Percentiles rank a stretch among this genome's conserved stretches.
Conservation (phyloP, 352 stramenopile species). For the Phytophthora niederhauseri region DNA sequence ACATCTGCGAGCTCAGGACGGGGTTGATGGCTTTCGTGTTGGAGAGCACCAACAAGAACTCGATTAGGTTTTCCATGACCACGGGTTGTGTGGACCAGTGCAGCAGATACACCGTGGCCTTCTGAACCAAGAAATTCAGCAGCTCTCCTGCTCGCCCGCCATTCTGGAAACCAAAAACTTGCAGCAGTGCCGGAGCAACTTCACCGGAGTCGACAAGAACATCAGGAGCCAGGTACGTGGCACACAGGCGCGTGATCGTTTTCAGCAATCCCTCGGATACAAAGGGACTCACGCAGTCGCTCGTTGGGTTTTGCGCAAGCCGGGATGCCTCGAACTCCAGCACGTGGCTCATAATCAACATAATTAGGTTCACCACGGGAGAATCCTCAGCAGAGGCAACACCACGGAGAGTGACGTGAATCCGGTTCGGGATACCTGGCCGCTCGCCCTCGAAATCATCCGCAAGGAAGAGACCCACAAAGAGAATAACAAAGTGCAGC, state of each 20-base stretch:
- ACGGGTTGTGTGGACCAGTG: constrained; percentile 85
- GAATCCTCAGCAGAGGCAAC: constrained; percentile 31
- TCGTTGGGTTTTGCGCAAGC: constrained; percentile 61
- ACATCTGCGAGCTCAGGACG: constrained; percentile 61
- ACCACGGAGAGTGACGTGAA: constrained; percentile 49
- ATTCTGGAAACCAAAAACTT: constrained; percentile 71
- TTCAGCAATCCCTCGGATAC: constrained; percentile 78
- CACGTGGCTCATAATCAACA: constrained; percentile 74
- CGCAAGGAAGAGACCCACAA: constrained; percentile 74
- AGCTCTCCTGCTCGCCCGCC: constrained; percentile 60
- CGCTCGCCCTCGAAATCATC: constrained; percentile 83
- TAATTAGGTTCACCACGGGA: constrained; percentile 60
- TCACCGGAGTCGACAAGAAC: constrained; percentile 44
- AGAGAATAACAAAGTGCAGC: constrained; percentile 81
- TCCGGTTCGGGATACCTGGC: constrained; percentile 64
- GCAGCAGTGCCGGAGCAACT: constrained; percentile 52
- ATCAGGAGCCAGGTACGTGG: constrained; percentile 75
- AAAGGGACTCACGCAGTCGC: constrained; percentile 72
- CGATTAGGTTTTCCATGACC: constrained; percentile 85
- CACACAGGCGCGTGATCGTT: constrained; percentile 74
- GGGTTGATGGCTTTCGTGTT: constrained; percentile 67
- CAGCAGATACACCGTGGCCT: constrained; percentile 71
- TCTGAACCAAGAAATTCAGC: constrained; percentile 74
- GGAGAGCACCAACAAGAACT: constrained; percentile 73
- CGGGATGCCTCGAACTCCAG: constrained; percentile 72